Evolutionary conservation across 345 rosid species (phyloP), one percentile per base, ranked within the genome.

Genomic region (Gynandropsis gynandra): DNA sequence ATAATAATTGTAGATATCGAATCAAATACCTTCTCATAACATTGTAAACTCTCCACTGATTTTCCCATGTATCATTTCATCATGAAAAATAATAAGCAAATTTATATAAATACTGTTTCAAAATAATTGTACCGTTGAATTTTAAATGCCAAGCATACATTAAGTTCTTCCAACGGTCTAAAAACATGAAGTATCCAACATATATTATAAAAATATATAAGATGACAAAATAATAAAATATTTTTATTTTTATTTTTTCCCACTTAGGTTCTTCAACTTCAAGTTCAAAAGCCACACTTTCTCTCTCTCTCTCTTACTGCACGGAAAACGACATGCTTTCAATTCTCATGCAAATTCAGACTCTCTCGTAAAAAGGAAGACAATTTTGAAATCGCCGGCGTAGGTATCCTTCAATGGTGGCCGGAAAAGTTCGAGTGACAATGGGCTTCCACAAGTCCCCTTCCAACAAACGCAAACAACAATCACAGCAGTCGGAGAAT

Each of bases 401-500:
- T 5, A 2, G 29, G 5, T 2, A 2, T 24, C 29, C 36, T 27
- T 60, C 72, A 35, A 87, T 92, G 97, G 98, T 87, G 40, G 86
- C 88, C 10, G 97, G 98, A 7, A 92, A 87, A 62, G 85, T 87
- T 34, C 82, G 81, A 62, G 45, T 60, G 19, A 89, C 95, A 37
- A 87, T 92, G 90, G 90, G 97, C 2, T 64, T 92, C 33, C 94
- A 81, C 34, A 87, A 76, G 53, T 84, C 95, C 1, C 87, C 90
- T 15, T 68, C 89, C 1, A 67, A 8, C 5, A 66, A 66, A 35
- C 54, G 47, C 5, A 43, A 43, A 17, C 15, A 10, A 11, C 40
- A 11, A 11, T 24, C 1, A 4, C 24, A 24, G 4, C 29, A 24
- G 29, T 24, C 29, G 29, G 29, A 24, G 29, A 24, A 2, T 0